phyloP scores from a whole-genome alignment of 1,284 basidiomycete genomes.

The Pascua sp. region DNA sequence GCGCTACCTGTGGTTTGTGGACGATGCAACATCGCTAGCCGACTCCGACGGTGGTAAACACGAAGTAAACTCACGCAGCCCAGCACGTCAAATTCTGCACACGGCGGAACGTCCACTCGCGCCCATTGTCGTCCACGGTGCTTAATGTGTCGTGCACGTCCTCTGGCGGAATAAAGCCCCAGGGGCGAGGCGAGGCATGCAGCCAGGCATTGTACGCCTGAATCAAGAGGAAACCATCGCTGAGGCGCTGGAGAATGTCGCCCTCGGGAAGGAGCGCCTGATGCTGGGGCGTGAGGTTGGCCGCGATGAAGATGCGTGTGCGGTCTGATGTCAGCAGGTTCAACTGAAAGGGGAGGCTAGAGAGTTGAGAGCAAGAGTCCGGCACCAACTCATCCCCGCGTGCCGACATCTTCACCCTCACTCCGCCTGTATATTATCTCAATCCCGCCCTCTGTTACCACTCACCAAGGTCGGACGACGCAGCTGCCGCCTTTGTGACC shows the following conservation, averaged over 20 bases:
- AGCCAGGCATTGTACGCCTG: conserved; percentile 42
- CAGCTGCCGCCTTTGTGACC: conserved; percentile 56
- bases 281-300: conserved; percentile 32
- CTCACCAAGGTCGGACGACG: conserved; percentile 40
- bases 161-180: conserved; percentile 45
- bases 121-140: conserved; percentile 17
- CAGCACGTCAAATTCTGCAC: conserved; percentile 45
- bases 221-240: conserved; percentile 45
- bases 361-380: too few relatives aligned
- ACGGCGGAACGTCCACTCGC: conserved; percentile 46
- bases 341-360: too few relatives aligned
- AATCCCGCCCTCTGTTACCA: conserved; percentile 10
- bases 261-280: conserved; percentile 24
- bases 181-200: conserved; percentile 31
- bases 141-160: conserved; percentile 45
- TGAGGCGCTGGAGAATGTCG: conserved; percentile 15
- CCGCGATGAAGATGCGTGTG: conserved; percentile 33
- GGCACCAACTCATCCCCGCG: too few relatives aligned
- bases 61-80: conserved; percentile 41
- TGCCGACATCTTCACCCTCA: too few relatives aligned
- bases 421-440: conserved; percentile 1
- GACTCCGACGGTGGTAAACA: too few relatives aligned
- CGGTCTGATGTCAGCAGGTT: conserved; percentile 24
- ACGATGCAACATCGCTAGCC: too few relatives aligned
- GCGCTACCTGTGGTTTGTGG: too few relatives aligned